These are phyloP conservation scores for Solanum ossicruentum DNA, from an alignment of 257 asterid species.

Conservation along the genomic window DNA sequence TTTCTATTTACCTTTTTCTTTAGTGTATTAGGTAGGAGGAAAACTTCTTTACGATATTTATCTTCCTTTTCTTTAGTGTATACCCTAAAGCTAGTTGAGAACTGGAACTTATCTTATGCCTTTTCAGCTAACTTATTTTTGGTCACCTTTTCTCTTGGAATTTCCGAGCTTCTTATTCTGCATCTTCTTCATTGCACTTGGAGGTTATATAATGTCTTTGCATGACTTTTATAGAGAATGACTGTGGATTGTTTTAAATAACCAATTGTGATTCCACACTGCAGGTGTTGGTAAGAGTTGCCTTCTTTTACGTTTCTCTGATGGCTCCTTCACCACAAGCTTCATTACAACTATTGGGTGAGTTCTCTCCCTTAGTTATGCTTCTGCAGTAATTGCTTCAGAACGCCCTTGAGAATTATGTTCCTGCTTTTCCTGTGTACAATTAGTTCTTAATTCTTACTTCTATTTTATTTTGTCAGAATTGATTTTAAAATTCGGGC, in stretches of 20 bases:
- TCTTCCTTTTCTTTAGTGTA: neutral
- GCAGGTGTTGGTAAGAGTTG: constrained; percentile 39
- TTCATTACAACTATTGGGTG: constrained; percentile 30
- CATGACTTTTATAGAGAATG: neutral
- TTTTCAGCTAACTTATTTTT: neutral
- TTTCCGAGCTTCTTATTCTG: neutral
- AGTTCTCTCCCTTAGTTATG: neutral
- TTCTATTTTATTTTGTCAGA: neutral
- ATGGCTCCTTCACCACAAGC: constrained; percentile 32
- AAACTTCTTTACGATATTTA: neutral
- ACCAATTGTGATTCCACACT: neutral
- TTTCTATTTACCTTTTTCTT: neutral
- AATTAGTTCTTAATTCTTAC: neutral
- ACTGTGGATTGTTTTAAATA: too few species aligned
- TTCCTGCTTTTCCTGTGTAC: neutral
- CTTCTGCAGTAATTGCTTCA: neutral
- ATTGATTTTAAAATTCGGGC: constrained; percentile 27
- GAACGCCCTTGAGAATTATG: neutral
- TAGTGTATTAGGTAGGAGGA: neutral
- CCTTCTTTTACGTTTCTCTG: constrained; percentile 30
- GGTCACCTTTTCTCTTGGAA: neutral
- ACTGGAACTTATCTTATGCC: neutral
- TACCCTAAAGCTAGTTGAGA: neutral
- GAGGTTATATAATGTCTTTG: neutral
- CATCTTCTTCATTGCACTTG: neutral